These are phyloP conservation scores for Thraustotheca clavata DNA, from an alignment of 352 stramenopile species.

Conservation along the genomic window DNA sequence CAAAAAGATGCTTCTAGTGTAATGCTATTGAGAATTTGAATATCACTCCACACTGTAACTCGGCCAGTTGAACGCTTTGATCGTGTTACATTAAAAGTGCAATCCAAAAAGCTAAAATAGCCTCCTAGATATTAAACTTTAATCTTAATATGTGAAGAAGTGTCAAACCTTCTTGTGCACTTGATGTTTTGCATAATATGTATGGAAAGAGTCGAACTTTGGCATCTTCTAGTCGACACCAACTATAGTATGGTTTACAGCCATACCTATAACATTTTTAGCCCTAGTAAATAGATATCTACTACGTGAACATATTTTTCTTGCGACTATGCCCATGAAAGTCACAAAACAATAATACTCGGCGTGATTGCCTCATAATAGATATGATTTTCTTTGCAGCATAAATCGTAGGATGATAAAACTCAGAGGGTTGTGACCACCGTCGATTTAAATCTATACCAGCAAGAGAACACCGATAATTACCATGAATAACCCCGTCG, in stretches of 20 bases:
- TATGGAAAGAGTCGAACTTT: conserved; percentile 60
- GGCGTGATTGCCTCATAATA: conserved; percentile 33
- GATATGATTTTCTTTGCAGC: conserved; percentile 69
- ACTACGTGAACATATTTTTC: conserved; percentile 87
- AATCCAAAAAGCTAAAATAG: conserved; percentile 59
- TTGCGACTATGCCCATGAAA: conserved; percentile 84
- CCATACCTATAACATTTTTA: conserved; percentile 27
- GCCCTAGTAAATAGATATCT: not conserved
- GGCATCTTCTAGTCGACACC: conserved; percentile 36
- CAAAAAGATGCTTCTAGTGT: conserved; percentile 75
- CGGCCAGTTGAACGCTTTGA: conserved; percentile 56
- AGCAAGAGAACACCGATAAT: conserved; percentile 81
- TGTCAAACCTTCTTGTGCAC: conserved; percentile 21
- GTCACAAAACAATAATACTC: conserved; percentile 74
- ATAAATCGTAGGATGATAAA: conserved; percentile 68
- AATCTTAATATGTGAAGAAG: not conserved
- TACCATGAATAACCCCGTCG: conserved; percentile 88
- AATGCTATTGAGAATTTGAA: conserved; percentile 62
- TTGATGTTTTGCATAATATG: conserved; percentile 47
- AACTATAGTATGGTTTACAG: conserved; percentile 39
- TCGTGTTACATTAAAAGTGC: conserved; percentile 54
- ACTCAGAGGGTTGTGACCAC: conserved; percentile 43
- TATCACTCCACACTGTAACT: conserved; percentile 56
- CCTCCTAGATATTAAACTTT: conserved; percentile 21
- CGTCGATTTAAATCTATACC: conserved; percentile 83